Percentiles rank a stretch among this genome's conserved stretches.
phyloP scores from a whole-genome alignment of 1,139 yeast species.

The Yamadazyma sp. region DNA sequence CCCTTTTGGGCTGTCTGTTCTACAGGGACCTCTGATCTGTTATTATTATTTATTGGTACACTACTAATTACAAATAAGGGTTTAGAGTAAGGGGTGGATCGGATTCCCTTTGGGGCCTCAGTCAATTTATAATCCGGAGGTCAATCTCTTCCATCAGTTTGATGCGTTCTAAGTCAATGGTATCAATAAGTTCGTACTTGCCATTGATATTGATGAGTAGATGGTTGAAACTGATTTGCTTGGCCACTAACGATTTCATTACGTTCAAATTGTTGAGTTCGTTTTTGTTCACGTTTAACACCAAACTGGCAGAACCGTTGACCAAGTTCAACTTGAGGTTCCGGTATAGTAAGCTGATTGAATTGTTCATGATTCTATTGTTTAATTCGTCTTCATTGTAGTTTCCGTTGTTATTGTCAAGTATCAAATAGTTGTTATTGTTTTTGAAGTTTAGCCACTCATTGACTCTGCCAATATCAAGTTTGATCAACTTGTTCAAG shows the following conservation, averaged over 20 bases:
- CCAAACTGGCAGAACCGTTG: conserved; percentile 26
- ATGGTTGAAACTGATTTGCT: conserved; percentile 27
- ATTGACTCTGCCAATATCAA: conserved; percentile 20
- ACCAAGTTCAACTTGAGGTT: conserved; percentile 27
- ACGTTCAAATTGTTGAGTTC: conserved; percentile 26
- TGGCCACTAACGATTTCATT: conserved; percentile 28
- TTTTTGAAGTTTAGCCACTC: conserved; percentile 32
- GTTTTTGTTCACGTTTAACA: conserved; percentile 26
- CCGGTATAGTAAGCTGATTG: conserved; percentile 23
- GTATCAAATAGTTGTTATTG: conserved; percentile 8
- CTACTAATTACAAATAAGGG: neutral
- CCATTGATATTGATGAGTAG: conserved; percentile 27
- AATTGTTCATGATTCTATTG: conserved; percentile 22
- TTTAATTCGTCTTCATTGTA: conserved; percentile 22
- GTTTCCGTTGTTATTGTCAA: conserved; percentile 8
- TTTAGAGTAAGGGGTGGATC: neutral
- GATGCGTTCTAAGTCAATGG: conserved; percentile 24
- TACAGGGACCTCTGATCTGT: no score
- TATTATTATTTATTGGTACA: conserved; percentile 2
- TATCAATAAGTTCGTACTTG: conserved; percentile 28
- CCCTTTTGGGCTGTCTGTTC: no score
- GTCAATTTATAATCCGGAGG: conserved; percentile 4
- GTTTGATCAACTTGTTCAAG: conserved; percentile 24
- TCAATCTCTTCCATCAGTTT: conserved; percentile 11
- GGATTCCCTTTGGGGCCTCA: no score